These are phyloP conservation scores for Yarrowia porcina DNA, from an alignment of 805 yeast species.

Conservation along the genomic window DNA sequence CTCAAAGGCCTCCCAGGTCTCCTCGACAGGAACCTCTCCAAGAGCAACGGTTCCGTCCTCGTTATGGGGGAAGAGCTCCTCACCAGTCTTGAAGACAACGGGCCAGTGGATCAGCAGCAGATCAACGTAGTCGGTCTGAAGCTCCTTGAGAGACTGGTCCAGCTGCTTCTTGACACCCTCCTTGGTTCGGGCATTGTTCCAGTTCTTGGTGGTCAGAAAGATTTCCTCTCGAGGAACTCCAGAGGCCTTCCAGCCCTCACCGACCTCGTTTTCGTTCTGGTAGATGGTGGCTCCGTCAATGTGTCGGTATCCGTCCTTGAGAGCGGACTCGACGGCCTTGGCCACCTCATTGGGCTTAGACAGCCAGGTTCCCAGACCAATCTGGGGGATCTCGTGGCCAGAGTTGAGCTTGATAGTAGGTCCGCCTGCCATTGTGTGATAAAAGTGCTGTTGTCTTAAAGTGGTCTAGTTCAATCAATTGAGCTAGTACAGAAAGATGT, in stretches of 20 bases:
- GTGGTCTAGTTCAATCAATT: background rate
- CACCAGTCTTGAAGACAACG: slow-evolving; percentile 42
- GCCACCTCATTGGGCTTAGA: slow-evolving; percentile 39
- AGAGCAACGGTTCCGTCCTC: slow-evolving; percentile 44
- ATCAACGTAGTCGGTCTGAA: slow-evolving; percentile 53
- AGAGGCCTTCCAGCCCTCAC: slow-evolving; percentile 52
- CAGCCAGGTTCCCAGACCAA: slow-evolving; percentile 52
- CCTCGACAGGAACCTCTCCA: slow-evolving; percentile 62
- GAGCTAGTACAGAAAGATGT: background rate
- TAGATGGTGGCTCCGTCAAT: slow-evolving; percentile 60
- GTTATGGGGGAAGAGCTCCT: slow-evolving; percentile 51
- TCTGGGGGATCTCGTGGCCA: slow-evolving; percentile 51
- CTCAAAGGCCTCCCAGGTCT: slow-evolving; percentile 54
- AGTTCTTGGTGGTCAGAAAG: slow-evolving; percentile 45
- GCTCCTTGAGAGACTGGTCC: slow-evolving; percentile 43
- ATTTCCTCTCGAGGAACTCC: slow-evolving; percentile 52
- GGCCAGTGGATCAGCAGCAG: slow-evolving; percentile 56
- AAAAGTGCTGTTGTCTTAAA: background rate
- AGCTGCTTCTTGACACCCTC: slow-evolving; percentile 45
- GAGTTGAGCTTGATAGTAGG: slow-evolving; percentile 37
- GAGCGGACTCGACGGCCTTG: slow-evolving; percentile 44
- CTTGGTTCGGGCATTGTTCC: slow-evolving; percentile 39
- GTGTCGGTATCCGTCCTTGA: slow-evolving; percentile 57
- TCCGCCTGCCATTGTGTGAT: slow-evolving; percentile 25
- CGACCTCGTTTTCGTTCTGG: slow-evolving; percentile 54